Conservation (phyloP, 768 basidiomycete species). For the Lactarius akahatsu region DNA sequence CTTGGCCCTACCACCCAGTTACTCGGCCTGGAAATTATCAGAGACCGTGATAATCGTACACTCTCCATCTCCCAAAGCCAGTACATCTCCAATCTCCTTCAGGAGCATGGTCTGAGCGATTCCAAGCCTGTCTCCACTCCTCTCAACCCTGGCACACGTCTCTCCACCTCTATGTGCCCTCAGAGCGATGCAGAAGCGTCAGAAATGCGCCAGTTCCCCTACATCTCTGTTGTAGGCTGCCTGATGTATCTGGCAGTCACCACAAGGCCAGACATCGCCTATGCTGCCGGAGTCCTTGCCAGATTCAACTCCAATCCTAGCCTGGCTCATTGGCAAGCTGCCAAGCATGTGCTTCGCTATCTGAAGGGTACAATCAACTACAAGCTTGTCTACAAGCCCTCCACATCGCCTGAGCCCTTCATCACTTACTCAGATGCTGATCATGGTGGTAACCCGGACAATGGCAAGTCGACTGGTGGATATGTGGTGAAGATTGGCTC, state of each 20-base stretch:
- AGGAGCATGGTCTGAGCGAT: background rate
- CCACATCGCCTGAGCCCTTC: background rate
- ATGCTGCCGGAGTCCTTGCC: too few relatives aligned
- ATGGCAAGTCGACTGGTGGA: constrained; percentile 9
- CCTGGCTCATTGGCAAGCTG: too few relatives aligned
- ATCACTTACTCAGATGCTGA: constrained; percentile 16
- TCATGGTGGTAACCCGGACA: constrained; percentile 22
- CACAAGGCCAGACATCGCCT: too few relatives aligned
- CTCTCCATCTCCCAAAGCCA: constrained; percentile 13
- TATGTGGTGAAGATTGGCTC: background rate
- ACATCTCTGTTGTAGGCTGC: too few relatives aligned
- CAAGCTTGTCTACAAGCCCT: background rate
- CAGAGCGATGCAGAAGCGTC: background rate
- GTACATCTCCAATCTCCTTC: constrained; percentile 5
- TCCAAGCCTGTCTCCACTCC: constrained; percentile 11
- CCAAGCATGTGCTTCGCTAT: too few relatives aligned
- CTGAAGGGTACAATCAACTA: too few relatives aligned
- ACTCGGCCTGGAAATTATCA: background rate
- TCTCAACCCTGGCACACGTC: constrained; percentile 9
- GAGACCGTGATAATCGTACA: background rate
- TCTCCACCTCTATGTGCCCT: constrained; percentile 12
- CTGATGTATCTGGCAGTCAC: too few relatives aligned
- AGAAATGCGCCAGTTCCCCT: constrained; percentile 6
- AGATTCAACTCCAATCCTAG: too few relatives aligned
- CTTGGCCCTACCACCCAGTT: background rate